These are phyloP conservation scores for Dactylella cylindrospora DNA, from an alignment of 2,329 filamentous ascomycete species.

Conservation along the genomic window DNA sequence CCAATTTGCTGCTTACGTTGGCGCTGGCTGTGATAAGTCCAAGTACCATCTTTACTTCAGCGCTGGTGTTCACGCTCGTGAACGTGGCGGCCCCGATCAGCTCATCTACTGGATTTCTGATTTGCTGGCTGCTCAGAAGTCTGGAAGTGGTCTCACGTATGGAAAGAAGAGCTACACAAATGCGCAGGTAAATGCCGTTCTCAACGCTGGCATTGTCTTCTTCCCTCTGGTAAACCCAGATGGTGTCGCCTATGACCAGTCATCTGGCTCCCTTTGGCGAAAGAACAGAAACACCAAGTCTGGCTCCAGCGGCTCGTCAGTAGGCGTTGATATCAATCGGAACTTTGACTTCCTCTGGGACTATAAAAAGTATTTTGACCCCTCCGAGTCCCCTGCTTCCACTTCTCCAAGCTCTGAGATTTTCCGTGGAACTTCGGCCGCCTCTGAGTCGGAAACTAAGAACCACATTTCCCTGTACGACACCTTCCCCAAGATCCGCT, in stretches of 20 bases:
- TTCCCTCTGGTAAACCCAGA: constrained; percentile 61
- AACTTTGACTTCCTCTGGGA: constrained; percentile 64
- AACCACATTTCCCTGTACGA: constrained; percentile 60
- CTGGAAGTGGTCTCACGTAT: constrained; percentile 58
- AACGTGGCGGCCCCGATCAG: constrained; percentile 61
- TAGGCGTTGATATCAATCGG: constrained; percentile 60
- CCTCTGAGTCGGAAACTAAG: constrained; percentile 62
- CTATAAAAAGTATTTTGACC: constrained; percentile 56
- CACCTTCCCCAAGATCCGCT: constrained; percentile 57
- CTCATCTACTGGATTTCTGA: constrained; percentile 63
- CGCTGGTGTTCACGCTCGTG: constrained; percentile 61
- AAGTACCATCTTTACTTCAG: constrained; percentile 59
- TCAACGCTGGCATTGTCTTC: constrained; percentile 60
- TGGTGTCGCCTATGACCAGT: constrained; percentile 59
- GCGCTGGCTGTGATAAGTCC: constrained; percentile 53
- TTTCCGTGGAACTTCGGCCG: constrained; percentile 58
- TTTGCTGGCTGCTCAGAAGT: constrained; percentile 59
- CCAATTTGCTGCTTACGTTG: constrained; percentile 55
- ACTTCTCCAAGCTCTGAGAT: constrained; percentile 55
- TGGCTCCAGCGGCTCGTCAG: constrained; percentile 48
- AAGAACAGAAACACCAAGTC: constrained; percentile 60
- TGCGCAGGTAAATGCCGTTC: constrained; percentile 58
- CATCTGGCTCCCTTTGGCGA: constrained; percentile 58
- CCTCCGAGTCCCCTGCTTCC: constrained; percentile 52
- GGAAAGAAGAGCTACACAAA: constrained; percentile 59